These are phyloP conservation scores for Nakaseomyces kungkrabaensis DNA, from an alignment of 1,139 yeast species.

Conservation along the genomic window DNA sequence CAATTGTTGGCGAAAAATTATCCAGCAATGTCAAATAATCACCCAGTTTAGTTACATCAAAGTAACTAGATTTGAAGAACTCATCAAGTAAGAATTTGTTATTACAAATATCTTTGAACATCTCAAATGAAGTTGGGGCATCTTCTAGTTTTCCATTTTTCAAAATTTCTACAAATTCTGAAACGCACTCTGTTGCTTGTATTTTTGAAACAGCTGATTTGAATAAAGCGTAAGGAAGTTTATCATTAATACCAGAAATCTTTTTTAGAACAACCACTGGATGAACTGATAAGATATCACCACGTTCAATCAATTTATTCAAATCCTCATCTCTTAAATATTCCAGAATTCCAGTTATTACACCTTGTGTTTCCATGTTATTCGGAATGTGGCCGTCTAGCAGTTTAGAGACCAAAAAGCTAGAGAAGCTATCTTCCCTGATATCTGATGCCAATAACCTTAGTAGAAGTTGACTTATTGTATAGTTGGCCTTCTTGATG, in stretches of 20 bases:
- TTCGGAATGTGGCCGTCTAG: neutral
- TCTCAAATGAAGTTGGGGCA: neutral
- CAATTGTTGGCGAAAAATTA: neutral
- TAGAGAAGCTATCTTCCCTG: neutral
- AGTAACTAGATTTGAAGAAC: neutral
- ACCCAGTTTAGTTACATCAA: neutral
- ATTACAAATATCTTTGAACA: neutral
- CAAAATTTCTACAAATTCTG: neutral
- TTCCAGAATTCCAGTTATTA: neutral
- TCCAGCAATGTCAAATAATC: neutral
- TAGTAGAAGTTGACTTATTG: neutral
- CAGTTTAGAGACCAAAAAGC: neutral
- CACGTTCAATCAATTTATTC: neutral
- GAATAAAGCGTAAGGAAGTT: neutral
- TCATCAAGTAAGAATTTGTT: neutral
- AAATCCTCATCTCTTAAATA: neutral
- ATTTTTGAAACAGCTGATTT: neutral
- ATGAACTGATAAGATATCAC: neutral
- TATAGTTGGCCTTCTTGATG: neutral
- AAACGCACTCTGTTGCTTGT: neutral
- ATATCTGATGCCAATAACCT: neutral
- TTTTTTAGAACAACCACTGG: neutral
- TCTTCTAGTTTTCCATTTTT: neutral
- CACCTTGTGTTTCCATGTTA: neutral
- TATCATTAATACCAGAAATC: neutral